Evolutionary conservation across 225 moss, liverwort and hornwort species (phyloP).

Genomic region (Lunularia cruciata): DNA sequence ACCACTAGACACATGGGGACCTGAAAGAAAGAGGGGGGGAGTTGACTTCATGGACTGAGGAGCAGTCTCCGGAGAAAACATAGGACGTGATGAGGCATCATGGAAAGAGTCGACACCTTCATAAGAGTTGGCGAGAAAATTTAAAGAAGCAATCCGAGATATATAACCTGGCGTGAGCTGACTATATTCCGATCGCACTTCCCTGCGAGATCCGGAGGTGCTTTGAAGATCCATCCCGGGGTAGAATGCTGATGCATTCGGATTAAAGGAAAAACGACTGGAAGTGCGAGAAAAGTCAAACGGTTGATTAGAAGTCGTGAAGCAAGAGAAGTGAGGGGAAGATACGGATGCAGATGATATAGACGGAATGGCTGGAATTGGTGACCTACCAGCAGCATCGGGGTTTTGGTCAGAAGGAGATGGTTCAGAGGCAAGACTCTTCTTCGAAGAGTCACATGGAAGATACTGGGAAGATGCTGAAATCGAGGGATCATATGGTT

Average conservation of each 20-base stretch:
- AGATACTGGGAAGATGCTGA: conserved; percentile 23
- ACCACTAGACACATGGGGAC: background rate
- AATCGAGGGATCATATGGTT: conserved; percentile 17
- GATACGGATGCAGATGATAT: conserved; percentile 35
- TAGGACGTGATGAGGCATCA: conserved; percentile 31
- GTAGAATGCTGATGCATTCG: conserved; percentile 35
- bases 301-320: conserved; percentile 28
- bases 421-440: conserved; percentile 14
- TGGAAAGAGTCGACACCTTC: conserved; percentile 30
- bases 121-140: conserved; percentile 23
- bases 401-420: background rate
- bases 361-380: conserved; percentile 36
- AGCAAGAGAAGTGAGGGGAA: conserved; percentile 32
- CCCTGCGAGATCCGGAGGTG: conserved; percentile 31
- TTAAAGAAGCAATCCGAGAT: conserved; percentile 25
- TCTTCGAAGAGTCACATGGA: conserved; percentile 9
- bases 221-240: conserved; percentile 37
- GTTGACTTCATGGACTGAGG: conserved; percentile 26
- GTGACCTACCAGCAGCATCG: conserved; percentile 2
- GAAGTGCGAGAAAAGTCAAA: conserved; percentile 27
- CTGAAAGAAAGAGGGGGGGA: conserved; percentile 16
- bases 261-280: conserved; percentile 35
- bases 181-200: conserved; percentile 23
- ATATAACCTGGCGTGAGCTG: conserved; percentile 29
- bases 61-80: conserved; percentile 31